Percentiles rank a stretch among this genome's conserved stretches.
These are phyloP conservation scores for Moricandia arvensis DNA, from an alignment of 345 rosid genomes.

Conservation along the genomic window DNA sequence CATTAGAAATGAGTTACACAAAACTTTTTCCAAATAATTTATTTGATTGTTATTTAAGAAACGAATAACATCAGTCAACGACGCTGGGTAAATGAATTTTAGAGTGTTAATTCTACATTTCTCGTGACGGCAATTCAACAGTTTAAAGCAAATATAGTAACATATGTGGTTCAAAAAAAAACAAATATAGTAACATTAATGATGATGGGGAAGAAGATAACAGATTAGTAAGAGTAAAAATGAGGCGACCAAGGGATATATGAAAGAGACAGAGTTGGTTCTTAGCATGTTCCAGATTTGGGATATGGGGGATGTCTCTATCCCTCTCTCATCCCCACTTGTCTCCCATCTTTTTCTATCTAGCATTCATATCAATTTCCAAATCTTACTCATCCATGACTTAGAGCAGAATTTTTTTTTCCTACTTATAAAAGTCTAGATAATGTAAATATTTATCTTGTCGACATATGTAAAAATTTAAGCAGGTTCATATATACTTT, in stretches of 20 bases:
- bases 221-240: neutral
- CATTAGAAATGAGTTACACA: too few species aligned
- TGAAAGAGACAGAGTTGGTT: constrained; percentile 23
- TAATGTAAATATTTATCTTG: neutral
- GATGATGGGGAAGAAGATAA: neutral
- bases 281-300: constrained; percentile 20
- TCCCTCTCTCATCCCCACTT: constrained; percentile 26
- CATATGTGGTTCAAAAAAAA: too few species aligned
- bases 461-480: neutral
- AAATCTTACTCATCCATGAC: neutral
- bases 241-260: constrained; percentile 11
- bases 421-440: neutral
- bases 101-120: neutral
- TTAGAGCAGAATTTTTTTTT: neutral
- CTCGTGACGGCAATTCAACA: neutral
- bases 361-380: neutral
- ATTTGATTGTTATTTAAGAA: too few species aligned
- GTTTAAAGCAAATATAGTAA: too few species aligned
- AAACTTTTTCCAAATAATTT: too few species aligned
- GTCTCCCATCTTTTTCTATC: constrained; percentile 20
- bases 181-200: constrained; percentile 9
- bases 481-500: neutral
- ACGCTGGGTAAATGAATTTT: too few species aligned
- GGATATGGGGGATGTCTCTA: constrained; percentile 30
- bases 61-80: neutral